These are phyloP conservation scores for Serendipita sp. DNA, from an alignment of 768 basidiomycete genomes.

Conservation along the genomic window DNA sequence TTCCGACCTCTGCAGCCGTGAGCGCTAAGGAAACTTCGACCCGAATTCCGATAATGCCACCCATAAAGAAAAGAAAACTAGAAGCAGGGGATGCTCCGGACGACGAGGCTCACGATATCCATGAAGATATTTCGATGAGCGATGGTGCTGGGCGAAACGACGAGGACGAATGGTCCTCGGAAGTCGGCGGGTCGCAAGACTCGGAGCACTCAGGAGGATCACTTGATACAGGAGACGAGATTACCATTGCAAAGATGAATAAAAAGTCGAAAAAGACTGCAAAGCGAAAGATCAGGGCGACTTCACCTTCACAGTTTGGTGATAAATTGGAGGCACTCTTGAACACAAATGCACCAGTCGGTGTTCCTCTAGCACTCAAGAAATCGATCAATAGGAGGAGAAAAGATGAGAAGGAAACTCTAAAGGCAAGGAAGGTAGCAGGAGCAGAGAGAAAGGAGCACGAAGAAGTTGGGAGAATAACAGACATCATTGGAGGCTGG, in stretches of 20 bases:
- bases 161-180: not conserved
- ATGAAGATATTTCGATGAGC: not conserved
- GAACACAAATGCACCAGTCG: slow-evolving; percentile 50
- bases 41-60: slow-evolving; percentile 2
- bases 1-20: not conserved
- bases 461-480: slow-evolving; percentile 14
- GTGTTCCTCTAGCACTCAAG: slow-evolving; percentile 60
- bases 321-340: slow-evolving; percentile 55
- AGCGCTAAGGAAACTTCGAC: not conserved
- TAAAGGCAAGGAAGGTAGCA: slow-evolving; percentile 41
- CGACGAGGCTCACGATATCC: not conserved
- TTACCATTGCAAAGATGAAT: slow-evolving; percentile 31
- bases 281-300: slow-evolving; percentile 72
- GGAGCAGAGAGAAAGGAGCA: slow-evolving; percentile 13
- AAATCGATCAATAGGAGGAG: slow-evolving; percentile 50
- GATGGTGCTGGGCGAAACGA: not conserved
- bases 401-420: slow-evolving; percentile 62
- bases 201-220: slow-evolving; percentile 10
- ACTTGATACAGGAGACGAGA: slow-evolving; percentile 47
- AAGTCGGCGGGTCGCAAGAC: not conserved
- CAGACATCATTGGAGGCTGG: slow-evolving; percentile 18
- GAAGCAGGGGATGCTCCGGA: not conserved
- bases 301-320: slow-evolving; percentile 57
- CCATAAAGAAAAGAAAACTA: not conserved
- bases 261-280: slow-evolving; percentile 59